A percentile compares a stretch with the other conserved stretches of the same genome.
phyloP scores from a whole-genome alignment of 164 flowering plant species.

The Taxillus chinensis region DNA sequence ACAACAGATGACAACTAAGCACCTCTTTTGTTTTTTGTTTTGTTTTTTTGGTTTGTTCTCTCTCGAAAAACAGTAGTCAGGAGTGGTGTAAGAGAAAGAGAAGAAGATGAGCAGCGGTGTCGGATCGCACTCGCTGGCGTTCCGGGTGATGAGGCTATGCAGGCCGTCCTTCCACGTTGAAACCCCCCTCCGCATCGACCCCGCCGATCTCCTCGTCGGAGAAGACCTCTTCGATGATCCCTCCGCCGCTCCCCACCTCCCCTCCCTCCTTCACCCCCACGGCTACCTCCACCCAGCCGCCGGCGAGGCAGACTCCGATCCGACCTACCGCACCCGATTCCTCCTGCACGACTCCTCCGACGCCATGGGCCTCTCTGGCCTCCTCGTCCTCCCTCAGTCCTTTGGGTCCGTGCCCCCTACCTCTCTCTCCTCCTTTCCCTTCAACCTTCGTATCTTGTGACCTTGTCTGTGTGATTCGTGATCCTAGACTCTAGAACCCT shows the following conservation, averaged over 20 bases:
- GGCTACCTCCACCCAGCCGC: neutral
- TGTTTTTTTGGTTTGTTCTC: too few relatives aligned
- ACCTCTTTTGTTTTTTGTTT: too few relatives aligned
- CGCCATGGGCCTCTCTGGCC: conserved; percentile 79
- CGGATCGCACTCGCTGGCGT: conserved; percentile 78
- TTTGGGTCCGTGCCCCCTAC: conserved; percentile 49
- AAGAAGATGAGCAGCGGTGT: conserved; percentile 30
- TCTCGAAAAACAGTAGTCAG: too few relatives aligned
- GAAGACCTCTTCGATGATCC: conserved; percentile 77
- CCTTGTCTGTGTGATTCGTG: too few relatives aligned
- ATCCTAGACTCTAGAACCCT: too few relatives aligned
- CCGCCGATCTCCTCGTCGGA: conserved; percentile 70
- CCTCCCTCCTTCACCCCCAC: conserved; percentile 24
- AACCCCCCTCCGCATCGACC: conserved; percentile 62
- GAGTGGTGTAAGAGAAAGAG: neutral
- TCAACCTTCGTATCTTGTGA: too few relatives aligned
- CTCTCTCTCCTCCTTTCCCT: neutral
- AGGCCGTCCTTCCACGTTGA: conserved; percentile 77
- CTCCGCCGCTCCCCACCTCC: conserved; percentile 33
- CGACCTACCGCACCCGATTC: conserved; percentile 56
- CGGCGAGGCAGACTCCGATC: conserved; percentile 31
- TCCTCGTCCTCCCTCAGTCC: conserved; percentile 87
- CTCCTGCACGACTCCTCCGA: conserved; percentile 51
- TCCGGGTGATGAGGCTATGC: conserved; percentile 93
- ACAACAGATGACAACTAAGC: too few relatives aligned